These are phyloP conservation scores for Phytophthora crassamura DNA, from an alignment of 352 stramenopile genomes.

Conservation along the genomic window DNA sequence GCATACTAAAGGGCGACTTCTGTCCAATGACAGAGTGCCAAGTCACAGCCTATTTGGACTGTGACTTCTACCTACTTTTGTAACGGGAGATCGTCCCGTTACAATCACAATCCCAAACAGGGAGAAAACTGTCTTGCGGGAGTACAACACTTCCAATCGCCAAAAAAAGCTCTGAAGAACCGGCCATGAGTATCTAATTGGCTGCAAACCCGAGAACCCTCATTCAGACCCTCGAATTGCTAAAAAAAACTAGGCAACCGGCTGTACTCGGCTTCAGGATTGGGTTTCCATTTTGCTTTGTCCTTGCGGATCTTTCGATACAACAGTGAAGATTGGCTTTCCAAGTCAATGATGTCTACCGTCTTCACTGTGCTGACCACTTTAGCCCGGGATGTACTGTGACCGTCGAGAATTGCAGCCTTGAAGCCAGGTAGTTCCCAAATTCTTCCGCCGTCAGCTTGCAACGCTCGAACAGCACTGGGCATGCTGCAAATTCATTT, in stretches of 20 bases:
- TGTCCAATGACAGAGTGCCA: too few species aligned
- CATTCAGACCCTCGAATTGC: constrained; percentile 5
- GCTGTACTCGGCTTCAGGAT: constrained; percentile 6
- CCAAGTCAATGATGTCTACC: neutral
- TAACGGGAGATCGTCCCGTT: too few species aligned
- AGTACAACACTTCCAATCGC: neutral
- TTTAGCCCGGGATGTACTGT: neutral
- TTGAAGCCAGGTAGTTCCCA: constrained; percentile 1
- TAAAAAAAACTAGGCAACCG: constrained; percentile 4
- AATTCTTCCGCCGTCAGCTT: too few species aligned
- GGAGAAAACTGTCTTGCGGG: constrained; percentile 1
- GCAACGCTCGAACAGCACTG: constrained; percentile 7
- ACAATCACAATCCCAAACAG: constrained; percentile 18
- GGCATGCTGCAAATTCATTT: neutral
- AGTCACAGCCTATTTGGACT: too few species aligned
- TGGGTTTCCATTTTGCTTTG: neutral
- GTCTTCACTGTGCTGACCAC: neutral
- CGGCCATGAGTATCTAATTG: constrained; percentile 1
- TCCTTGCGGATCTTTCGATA: neutral
- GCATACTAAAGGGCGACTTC: too few species aligned
- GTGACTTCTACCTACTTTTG: too few species aligned
- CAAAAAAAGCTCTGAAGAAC: constrained; percentile 10
- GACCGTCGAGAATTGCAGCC: neutral
- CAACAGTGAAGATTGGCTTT: neutral
- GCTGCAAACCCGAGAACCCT: neutral